These are phyloP conservation scores for Dactylella cylindrospora DNA, from an alignment of 2,329 filamentous ascomycete genomes.

Conservation along the genomic window DNA sequence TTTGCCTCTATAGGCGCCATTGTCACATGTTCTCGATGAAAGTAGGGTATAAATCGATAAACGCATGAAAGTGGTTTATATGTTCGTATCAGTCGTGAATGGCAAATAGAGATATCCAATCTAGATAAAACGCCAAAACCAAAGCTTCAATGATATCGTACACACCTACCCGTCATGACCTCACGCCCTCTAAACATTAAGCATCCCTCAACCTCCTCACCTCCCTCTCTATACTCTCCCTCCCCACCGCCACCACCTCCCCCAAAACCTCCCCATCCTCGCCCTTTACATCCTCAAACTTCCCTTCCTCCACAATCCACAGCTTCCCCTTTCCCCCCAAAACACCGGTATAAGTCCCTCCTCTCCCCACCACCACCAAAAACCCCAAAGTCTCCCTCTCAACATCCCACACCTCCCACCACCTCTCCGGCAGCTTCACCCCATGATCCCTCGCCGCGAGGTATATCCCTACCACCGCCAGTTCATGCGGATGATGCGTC, in stretches of 20 bases:
- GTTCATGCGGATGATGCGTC: slow-evolving; percentile 82
- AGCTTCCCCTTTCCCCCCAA: slow-evolving; percentile 8
- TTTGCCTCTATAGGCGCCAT: no score
- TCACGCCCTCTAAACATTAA: not conserved
- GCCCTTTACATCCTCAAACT: slow-evolving; percentile 21
- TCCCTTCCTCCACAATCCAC: slow-evolving; percentile 28
- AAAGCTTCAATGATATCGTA: no score
- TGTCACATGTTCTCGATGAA: no score
- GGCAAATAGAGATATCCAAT: no score
- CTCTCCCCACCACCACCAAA: slow-evolving; percentile 65
- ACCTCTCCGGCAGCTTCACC: slow-evolving; percentile 79
- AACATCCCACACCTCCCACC: slow-evolving; percentile 98
- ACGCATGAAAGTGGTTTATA: no score
- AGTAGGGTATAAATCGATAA: no score
- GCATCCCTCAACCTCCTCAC: slow-evolving; percentile 6
- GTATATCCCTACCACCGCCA: slow-evolving; percentile 88
- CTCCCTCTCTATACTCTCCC: slow-evolving; percentile 21
- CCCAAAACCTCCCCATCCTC: no score
- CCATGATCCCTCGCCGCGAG: slow-evolving; percentile 76
- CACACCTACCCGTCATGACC: no score
- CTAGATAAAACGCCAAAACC: no score
- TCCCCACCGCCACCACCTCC: slow-evolving; percentile 16
- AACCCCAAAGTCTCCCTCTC: slow-evolving; percentile 94
- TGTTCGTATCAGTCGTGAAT: no score
- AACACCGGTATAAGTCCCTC: slow-evolving; percentile 17